Conservation (phyloP, 176 grass and related monocot genomes). For the Juncus inflexus region DNA sequence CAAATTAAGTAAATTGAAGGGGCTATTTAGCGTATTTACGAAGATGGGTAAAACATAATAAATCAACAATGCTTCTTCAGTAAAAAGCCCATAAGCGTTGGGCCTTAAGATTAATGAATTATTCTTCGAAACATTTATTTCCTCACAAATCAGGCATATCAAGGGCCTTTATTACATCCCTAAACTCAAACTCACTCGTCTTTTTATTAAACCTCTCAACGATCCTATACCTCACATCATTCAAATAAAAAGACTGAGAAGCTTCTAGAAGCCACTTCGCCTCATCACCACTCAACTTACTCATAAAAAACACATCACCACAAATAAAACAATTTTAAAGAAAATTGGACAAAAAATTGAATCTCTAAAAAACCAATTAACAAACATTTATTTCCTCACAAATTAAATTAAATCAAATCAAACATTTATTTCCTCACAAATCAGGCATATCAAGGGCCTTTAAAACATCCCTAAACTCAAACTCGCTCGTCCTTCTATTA, state of each 20-base stretch:
- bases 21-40: no score
- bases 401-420: conserved; percentile 29
- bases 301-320: conserved; percentile 74
- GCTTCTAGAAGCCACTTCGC: conserved; percentile 71
- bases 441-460: conserved; percentile 75
- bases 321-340: neutral
- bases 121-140: neutral
- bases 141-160: conserved; percentile 55
- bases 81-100: no score
- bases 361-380: neutral
- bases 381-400: conserved; percentile 6
- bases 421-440: conserved; percentile 30
- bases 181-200: conserved; percentile 80
- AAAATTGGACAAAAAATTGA: conserved; percentile 3
- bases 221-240: conserved; percentile 66
- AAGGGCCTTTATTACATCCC: conserved; percentile 68
- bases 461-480: conserved; percentile 83
- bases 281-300: conserved; percentile 71
- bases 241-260: conserved; percentile 85
- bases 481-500: conserved; percentile 81
- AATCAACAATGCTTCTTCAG: no score
- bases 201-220: conserved; percentile 91
- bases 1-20: no score
- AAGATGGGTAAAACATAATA: no score
- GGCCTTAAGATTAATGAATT: no score